Percentiles rank a stretch among this genome's conserved stretches.
Conservation (phyloP, 2,329 filamentous ascomycete genomes). For the Dothideomycetes sp. region DNA sequence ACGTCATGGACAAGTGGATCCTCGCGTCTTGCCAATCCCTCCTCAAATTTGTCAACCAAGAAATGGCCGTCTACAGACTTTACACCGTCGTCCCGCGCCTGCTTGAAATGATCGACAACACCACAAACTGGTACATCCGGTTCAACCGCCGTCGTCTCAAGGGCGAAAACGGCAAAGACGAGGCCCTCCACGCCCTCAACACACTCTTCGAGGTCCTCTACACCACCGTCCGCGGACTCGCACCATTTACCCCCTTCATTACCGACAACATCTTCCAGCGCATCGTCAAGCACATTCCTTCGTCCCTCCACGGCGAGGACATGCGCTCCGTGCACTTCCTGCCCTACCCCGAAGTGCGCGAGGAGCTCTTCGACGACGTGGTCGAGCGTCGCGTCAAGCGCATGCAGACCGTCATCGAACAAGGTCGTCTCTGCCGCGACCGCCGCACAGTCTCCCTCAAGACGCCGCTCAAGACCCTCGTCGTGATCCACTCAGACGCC, state of each 20-base stretch:
- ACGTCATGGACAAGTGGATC: constrained; percentile 96
- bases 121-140: constrained; percentile 97
- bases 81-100: constrained; percentile 89
- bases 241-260: constrained; percentile 91
- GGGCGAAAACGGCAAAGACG: constrained; percentile 74
- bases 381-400: constrained; percentile 78
- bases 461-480: constrained; percentile 77
- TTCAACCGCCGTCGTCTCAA: constrained; percentile 88
- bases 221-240: constrained; percentile 76
- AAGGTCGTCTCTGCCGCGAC: constrained; percentile 77
- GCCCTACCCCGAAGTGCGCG: constrained; percentile 74
- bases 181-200: constrained; percentile 84
- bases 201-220: constrained; percentile 89
- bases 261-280: constrained; percentile 88
- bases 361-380: constrained; percentile 76
- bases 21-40: constrained; percentile 85
- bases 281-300: constrained; percentile 70
- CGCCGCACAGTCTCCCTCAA: constrained; percentile 76
- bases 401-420: constrained; percentile 94
- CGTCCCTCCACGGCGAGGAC: constrained; percentile 56
- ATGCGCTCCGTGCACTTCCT: constrained; percentile 85
- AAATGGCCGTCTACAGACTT: constrained; percentile 63
- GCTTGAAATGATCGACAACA: constrained; percentile 66
- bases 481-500: constrained; percentile 76
- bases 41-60: constrained; percentile 80